Evolutionary conservation across 2,329 filamentous ascomycete genomes (phyloP).

Genomic region (Camptophora hylomeconis): DNA sequence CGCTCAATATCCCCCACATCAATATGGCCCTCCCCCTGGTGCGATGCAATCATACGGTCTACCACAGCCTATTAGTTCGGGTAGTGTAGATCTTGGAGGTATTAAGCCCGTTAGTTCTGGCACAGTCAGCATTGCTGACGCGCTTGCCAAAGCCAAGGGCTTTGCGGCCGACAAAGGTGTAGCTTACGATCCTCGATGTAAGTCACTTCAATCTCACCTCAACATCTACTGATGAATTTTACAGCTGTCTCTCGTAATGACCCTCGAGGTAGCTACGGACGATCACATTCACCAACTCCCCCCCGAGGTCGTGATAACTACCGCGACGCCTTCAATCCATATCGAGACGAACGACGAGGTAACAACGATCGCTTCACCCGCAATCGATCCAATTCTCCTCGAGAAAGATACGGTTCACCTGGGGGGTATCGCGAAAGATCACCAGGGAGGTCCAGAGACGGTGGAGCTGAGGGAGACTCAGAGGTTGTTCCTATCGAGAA

Average conservation of each 20-base stretch:
- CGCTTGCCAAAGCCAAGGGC: slow-evolving; percentile 71
- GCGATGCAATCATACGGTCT: slow-evolving; percentile 29
- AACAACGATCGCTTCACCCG: slow-evolving; percentile 45
- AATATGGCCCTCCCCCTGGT: slow-evolving; percentile 30
- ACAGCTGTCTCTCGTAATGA: slow-evolving; percentile 5
- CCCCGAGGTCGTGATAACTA: slow-evolving; percentile 55
- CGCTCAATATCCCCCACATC: slow-evolving; percentile 27
- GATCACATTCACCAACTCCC: slow-evolving; percentile 53
- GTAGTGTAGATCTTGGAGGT: slow-evolving; percentile 65
- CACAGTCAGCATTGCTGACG: slow-evolving; percentile 70
- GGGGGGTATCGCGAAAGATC: slow-evolving; percentile 34
- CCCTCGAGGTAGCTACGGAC: slow-evolving; percentile 35
- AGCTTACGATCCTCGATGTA: slow-evolving; percentile 28
- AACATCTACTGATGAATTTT: slow-evolving; percentile 2
- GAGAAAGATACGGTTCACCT: slow-evolving; percentile 33
- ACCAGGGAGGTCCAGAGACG: slow-evolving; percentile 27
- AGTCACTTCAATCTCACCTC: background rate
- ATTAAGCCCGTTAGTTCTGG: slow-evolving; percentile 71
- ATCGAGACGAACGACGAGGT: slow-evolving; percentile 67
- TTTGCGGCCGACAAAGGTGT: slow-evolving; percentile 70
- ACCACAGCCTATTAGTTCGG: slow-evolving; percentile 39
- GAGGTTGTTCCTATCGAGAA: slow-evolving; percentile 82
- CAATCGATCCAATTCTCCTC: slow-evolving; percentile 62
- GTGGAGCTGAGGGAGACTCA: slow-evolving; percentile 50
- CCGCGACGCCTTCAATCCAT: slow-evolving; percentile 67